phyloP scores from a whole-genome alignment of 2,329 filamentous ascomycete genomes.

The Pleochaeta shiraiana region DNA sequence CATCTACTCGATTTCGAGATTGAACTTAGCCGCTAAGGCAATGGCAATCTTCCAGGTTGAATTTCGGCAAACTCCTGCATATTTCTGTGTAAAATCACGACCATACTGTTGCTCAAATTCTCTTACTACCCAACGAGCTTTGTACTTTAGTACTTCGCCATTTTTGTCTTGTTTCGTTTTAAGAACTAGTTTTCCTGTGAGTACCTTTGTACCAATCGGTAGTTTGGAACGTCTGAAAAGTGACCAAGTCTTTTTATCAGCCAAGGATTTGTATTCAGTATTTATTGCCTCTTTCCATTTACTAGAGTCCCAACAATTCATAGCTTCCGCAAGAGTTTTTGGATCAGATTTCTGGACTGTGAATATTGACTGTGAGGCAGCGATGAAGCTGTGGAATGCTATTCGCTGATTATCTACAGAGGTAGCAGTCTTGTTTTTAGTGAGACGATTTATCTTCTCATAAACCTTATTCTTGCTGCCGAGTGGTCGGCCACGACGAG shows the following conservation, averaged over 20 bases:
- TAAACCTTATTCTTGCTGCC: too few relatives aligned
- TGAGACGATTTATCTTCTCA: too few relatives aligned
- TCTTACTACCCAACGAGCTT: not conserved
- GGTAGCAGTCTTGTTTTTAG: too few relatives aligned
- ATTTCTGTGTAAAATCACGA: not conserved
- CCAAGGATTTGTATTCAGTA: not conserved
- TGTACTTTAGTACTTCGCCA: not conserved
- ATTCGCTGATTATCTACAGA: too few relatives aligned
- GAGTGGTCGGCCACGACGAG: not conserved
- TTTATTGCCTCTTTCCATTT: not conserved
- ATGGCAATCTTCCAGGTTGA: not conserved
- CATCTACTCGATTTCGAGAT: not conserved
- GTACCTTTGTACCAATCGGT: not conserved
- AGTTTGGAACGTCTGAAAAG: not conserved
- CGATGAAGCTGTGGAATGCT: too few relatives aligned
- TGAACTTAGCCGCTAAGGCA: not conserved
- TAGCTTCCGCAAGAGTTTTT: too few relatives aligned
- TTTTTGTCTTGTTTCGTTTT: not conserved
- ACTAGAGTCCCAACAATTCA: too few relatives aligned
- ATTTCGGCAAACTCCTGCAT: not conserved
- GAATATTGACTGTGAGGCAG: too few relatives aligned
- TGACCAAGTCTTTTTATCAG: not conserved
- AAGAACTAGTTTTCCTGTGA: not conserved
- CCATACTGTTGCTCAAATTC: not conserved
- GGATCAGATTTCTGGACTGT: too few relatives aligned